Conservation (phyloP, 2,329 filamentous ascomycete genomes). For the Furcasterigmium furcatum region DNA sequence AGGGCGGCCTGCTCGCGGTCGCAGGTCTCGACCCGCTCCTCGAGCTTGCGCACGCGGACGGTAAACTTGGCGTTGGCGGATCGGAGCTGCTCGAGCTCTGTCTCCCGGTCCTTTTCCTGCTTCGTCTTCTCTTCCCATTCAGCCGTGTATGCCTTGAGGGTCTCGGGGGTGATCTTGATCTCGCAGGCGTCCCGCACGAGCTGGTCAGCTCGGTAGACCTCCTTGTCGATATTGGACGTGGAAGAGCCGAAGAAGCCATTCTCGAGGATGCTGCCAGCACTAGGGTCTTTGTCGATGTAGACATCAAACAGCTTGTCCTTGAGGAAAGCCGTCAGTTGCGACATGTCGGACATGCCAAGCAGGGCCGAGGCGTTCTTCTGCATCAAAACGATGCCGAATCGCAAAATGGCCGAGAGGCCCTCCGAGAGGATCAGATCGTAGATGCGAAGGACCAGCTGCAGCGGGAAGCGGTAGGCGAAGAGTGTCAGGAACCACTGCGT, state of each 20-base stretch:
- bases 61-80: conserved; percentile 63
- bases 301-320: conserved; percentile 95
- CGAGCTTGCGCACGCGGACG: conserved; percentile 77
- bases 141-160: conserved; percentile 72
- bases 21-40: conserved; percentile 82
- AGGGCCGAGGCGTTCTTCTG: conserved; percentile 82
- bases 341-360: conserved; percentile 87
- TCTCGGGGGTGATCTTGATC: conserved; percentile 78
- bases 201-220: conserved; percentile 91
- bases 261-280: conserved; percentile 88
- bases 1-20: conserved; percentile 89
- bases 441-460: conserved; percentile 92
- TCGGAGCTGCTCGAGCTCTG: conserved; percentile 73
- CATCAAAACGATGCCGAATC: conserved; percentile 94
- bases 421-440: conserved; percentile 95
- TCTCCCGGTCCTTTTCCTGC: conserved; percentile 77
- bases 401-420: conserved; percentile 87
- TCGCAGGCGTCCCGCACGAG: conserved; percentile 91
- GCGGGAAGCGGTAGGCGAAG: conserved; percentile 96
- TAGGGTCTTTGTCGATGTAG: conserved; percentile 93
- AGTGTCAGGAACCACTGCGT: conserved; percentile 99
- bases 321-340: conserved; percentile 80
- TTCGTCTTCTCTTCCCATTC: conserved; percentile 94
- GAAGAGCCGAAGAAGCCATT: conserved; percentile 97
- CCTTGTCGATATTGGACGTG: conserved; percentile 85